phyloP scores from a whole-genome alignment of 495 filamentous ascomycete genomes.

The Podospora pseudopauciseta region DNA sequence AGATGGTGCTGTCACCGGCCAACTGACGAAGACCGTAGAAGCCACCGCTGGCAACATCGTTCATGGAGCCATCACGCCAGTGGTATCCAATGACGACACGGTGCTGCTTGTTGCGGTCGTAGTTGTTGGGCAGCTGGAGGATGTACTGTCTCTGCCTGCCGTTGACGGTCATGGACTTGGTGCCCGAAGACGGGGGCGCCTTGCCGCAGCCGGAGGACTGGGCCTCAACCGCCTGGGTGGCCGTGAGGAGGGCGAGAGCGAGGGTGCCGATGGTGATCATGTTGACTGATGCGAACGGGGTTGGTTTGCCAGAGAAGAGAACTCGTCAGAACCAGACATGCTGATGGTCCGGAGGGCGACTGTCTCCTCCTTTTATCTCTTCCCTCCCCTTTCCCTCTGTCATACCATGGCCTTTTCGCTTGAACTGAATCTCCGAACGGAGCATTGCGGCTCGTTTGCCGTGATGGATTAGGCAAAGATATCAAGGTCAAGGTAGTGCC shows the following conservation, averaged over 20 bases:
- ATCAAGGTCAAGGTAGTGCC: neutral
- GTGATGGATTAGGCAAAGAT: neutral
- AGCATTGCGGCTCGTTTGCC: neutral
- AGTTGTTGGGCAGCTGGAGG: slow-evolving; percentile 40
- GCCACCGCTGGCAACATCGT: slow-evolving; percentile 23
- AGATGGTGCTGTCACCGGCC: slow-evolving; percentile 41
- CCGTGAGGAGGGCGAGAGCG: neutral
- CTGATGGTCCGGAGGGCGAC: no score
- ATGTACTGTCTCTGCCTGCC: slow-evolving; percentile 34
- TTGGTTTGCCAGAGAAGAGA: neutral
- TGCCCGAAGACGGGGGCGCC: slow-evolving; percentile 29
- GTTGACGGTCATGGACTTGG: slow-evolving; percentile 33
- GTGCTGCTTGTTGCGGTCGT: slow-evolving; percentile 39
- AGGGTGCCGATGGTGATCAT: neutral
- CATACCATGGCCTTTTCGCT: neutral
- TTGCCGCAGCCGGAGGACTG: slow-evolving; percentile 42
- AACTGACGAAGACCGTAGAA: slow-evolving; percentile 40
- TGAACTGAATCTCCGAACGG: neutral
- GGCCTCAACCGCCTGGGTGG: slow-evolving; percentile 9
- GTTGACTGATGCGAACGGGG: neutral
- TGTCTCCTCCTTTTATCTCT: no score
- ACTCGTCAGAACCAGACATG: no score
- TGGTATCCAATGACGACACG: slow-evolving; percentile 42
- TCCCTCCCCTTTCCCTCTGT: neutral
- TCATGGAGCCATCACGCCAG: slow-evolving; percentile 39